These are phyloP conservation scores for Aspergillus coremiiformis DNA, from an alignment of 495 filamentous ascomycete genomes.

Conservation along the genomic window DNA sequence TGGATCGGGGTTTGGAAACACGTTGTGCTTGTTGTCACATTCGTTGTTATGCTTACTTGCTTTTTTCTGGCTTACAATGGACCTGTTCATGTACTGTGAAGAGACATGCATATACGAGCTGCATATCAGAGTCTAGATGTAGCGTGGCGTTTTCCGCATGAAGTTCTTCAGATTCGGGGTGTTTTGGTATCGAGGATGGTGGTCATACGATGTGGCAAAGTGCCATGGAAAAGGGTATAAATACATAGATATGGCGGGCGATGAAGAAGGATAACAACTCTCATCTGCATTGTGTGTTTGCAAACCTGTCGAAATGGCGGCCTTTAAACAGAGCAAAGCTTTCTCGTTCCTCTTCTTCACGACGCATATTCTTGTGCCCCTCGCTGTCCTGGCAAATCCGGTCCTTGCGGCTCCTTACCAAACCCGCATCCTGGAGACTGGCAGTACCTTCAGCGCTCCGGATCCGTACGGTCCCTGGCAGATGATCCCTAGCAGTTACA, in stretches of 20 bases:
- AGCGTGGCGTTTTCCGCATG: background rate
- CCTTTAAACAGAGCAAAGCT: background rate
- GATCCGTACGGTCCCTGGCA: slow-evolving; percentile 1
- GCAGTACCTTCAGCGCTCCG: background rate
- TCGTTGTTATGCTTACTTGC: background rate
- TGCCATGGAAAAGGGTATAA: background rate
- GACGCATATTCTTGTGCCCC: background rate
- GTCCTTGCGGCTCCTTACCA: background rate
- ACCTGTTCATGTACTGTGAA: background rate
- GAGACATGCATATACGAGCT: background rate
- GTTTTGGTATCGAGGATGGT: background rate
- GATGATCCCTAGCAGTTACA: background rate
- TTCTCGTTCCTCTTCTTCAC: background rate
- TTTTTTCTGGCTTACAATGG: background rate
- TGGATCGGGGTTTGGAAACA: no score
- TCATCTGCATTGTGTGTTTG: no score
- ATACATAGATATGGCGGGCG: background rate
- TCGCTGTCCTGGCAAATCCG: background rate
- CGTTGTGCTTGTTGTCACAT: background rate
- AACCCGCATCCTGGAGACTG: background rate
- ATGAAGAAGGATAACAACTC: no score
- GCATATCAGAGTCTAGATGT: background rate
- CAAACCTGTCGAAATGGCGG: background rate
- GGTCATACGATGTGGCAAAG: background rate
- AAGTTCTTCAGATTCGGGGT: background rate